A percentile compares a stretch with the other conserved stretches of the same genome.
These are phyloP conservation scores for Phlegmacium glaucopus DNA, from an alignment of 768 basidiomycete species.

Conservation along the genomic window DNA sequence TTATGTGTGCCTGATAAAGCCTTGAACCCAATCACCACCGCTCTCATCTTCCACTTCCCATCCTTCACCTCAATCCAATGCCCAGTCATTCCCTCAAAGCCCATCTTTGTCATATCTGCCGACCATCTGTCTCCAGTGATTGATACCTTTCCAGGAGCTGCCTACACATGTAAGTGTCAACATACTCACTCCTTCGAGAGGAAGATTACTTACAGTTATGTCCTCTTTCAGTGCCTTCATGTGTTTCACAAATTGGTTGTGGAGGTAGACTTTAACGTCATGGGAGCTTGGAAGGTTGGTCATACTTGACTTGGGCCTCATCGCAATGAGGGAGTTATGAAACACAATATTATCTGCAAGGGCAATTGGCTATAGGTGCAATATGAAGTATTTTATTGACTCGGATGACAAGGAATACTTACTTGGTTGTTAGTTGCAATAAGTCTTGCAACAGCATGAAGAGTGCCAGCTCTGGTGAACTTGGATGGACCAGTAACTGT, in stretches of 20 bases:
- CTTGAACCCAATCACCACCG: slow-evolving; percentile 1
- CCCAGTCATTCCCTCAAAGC: slow-evolving; percentile 9
- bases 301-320: neutral
- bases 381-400: slow-evolving; percentile 1
- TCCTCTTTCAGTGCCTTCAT: neutral
- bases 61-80: slow-evolving; percentile 13
- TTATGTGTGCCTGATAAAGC: neutral
- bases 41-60: neutral
- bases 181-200: neutral
- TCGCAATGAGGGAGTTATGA: neutral
- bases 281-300: slow-evolving; percentile 4
- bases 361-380: neutral
- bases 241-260: slow-evolving; percentile 8
- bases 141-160: slow-evolving; percentile 15
- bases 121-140: slow-evolving; percentile 13
- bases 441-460: slow-evolving; percentile 7
- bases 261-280: slow-evolving; percentile 9
- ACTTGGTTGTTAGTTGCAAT: slow-evolving; percentile 14
- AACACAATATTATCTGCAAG: neutral
- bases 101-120: slow-evolving; percentile 10
- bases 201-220: neutral
- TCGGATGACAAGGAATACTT: slow-evolving; percentile 6
- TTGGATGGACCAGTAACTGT: slow-evolving; percentile 3
- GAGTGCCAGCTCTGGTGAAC: slow-evolving; percentile 6
- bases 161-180: slow-evolving; percentile 4